Evolutionary conservation across 768 basidiomycete genomes (phyloP).

Genomic region (Termitomyces sp.): DNA sequence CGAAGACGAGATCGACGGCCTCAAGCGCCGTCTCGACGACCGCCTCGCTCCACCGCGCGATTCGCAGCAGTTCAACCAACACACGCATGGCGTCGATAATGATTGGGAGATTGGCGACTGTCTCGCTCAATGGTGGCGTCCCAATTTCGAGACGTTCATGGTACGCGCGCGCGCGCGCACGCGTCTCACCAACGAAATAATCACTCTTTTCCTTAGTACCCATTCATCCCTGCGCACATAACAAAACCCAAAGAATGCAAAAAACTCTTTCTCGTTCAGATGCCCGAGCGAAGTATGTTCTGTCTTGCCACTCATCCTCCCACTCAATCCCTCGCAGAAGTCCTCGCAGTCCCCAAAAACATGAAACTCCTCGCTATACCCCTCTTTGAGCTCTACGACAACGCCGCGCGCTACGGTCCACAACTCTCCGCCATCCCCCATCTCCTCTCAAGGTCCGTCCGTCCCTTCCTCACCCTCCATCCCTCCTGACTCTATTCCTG

Average conservation of each 20-base stretch:
- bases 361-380: conserved; percentile 98
- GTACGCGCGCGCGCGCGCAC: conserved; percentile 38
- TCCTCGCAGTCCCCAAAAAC: conserved; percentile 95
- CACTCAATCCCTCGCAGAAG: conserved; percentile 46
- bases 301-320: not conserved
- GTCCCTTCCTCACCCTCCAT: not conserved
- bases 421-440: conserved; percentile 94
- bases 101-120: conserved; percentile 98
- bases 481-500: conserved; percentile 13
- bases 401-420: conserved; percentile 91
- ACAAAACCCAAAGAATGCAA: conserved; percentile 98
- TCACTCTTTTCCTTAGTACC: conserved; percentile 51
- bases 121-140: conserved; percentile 97
- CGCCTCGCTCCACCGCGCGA: conserved; percentile 78
- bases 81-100: conserved; percentile 70
- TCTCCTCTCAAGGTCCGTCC: conserved; percentile 68
- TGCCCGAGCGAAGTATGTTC: conserved; percentile 86
- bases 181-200: no score
- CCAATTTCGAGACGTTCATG: conserved; percentile 99
- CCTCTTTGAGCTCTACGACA: conserved; percentile 95
- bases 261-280: conserved; percentile 90
- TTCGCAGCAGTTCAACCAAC: conserved; percentile 64
- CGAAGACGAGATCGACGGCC: conserved; percentile 87
- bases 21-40: conserved; percentile 84
- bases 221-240: conserved; percentile 91